Percentiles rank a stretch among this genome's conserved stretches.
These are phyloP conservation scores for Apostasia shenzhenica DNA, from an alignment of 106 monocot genomes.

Conservation along the genomic window DNA sequence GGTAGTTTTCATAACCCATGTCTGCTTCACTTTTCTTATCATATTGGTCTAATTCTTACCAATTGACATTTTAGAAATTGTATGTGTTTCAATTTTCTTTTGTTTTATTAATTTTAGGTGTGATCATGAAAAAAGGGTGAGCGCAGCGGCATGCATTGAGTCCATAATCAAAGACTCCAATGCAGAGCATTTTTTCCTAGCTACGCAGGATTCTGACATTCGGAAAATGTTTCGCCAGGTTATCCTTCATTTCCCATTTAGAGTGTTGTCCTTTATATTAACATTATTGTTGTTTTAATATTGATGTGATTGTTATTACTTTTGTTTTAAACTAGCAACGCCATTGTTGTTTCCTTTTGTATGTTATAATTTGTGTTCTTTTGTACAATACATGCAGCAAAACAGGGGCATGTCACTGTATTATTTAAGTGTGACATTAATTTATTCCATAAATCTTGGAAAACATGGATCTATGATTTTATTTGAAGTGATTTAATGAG, in stretches of 20 bases:
- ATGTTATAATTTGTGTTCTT: too few species aligned
- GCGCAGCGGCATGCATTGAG: slow-evolving; percentile 50
- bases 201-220: slow-evolving; percentile 74
- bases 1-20: slow-evolving; percentile 14
- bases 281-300: too few species aligned
- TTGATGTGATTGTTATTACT: not conserved
- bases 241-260: not conserved
- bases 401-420: too few species aligned
- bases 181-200: slow-evolving; percentile 83
- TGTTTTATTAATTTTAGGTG: slow-evolving; percentile 37
- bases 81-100: not conserved
- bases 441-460: too few species aligned
- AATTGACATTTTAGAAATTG: not conserved
- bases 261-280: too few species aligned
- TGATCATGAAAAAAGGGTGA: slow-evolving; percentile 84
- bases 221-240: slow-evolving; percentile 69
- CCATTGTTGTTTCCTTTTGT: too few species aligned
- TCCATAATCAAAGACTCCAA: slow-evolving; percentile 54
- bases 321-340: not conserved
- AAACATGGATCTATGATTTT: too few species aligned
- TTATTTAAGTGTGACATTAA: too few species aligned
- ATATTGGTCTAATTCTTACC: not conserved
- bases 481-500: too few species aligned
- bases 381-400: too few species aligned
- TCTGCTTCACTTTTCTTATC: not conserved